Evolutionary conservation across 2,329 filamentous ascomycete species (phyloP).

Genomic region (Cladosporium sp.): DNA sequence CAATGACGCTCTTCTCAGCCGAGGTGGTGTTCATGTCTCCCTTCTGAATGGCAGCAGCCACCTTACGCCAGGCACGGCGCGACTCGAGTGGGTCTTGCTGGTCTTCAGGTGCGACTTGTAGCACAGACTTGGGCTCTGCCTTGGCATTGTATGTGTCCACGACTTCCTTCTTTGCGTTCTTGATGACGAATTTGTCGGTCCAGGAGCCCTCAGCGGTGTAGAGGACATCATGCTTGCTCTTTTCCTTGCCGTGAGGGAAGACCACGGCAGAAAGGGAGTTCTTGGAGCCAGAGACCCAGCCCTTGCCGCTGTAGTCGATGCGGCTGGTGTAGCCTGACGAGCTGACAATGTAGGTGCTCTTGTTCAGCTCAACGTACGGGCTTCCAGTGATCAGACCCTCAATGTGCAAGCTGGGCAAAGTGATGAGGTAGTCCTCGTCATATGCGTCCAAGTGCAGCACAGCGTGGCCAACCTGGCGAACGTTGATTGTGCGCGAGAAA

Average conservation of each 20-base stretch:
- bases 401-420: slow-evolving; percentile 84
- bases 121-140: slow-evolving; percentile 54
- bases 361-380: slow-evolving; percentile 88
- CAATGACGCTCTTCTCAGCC: slow-evolving; percentile 79
- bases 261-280: slow-evolving; percentile 78
- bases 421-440: slow-evolving; percentile 80
- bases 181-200: slow-evolving; percentile 78
- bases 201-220: slow-evolving; percentile 89
- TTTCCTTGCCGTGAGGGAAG: slow-evolving; percentile 66
- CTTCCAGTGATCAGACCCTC: slow-evolving; percentile 83
- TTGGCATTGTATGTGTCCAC: slow-evolving; percentile 46
- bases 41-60: slow-evolving; percentile 72
- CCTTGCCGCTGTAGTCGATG: slow-evolving; percentile 89
- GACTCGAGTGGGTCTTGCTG: slow-evolving; percentile 84
- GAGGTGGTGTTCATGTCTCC: slow-evolving; percentile 81
- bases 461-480: slow-evolving; percentile 76
- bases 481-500: slow-evolving; percentile 87
- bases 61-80: slow-evolving; percentile 80
- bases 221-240: slow-evolving; percentile 54
- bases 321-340: slow-evolving; percentile 82
- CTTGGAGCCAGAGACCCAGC: slow-evolving; percentile 94
- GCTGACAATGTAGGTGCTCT: slow-evolving; percentile 77
- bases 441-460: slow-evolving; percentile 67
- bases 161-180: slow-evolving; percentile 53
- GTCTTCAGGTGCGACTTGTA: slow-evolving; percentile 68